Evolutionary conservation across 1,284 basidiomycete species (phyloP), one percentile per base, ranked within the genome.

Genomic region (Entoloma clypeatum): DNA sequence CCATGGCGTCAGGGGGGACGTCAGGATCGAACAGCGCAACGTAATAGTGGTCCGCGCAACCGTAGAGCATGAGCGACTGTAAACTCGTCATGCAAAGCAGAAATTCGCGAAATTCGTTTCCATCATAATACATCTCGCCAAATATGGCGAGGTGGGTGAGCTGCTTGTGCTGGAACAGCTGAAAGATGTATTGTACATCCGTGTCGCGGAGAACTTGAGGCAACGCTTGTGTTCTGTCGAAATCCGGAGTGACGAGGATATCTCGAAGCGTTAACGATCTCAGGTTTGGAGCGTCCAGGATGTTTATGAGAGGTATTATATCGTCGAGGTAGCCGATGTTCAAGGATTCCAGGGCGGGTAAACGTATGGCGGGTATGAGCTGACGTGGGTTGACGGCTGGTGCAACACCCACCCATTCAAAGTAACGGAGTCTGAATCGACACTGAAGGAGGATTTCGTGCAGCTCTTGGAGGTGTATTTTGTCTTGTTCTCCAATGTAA

Each of bases 31-130:
- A 33, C 6, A 37, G 16, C 16, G 21, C 31, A 11, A 33, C 16
- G 19, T 37, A 16, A 25, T 37, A 41, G n/a, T 7, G 9, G 5
- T 24, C 11, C 5, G 11, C 26, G 22, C 21, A 29, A n/a, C 18
- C 42, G n/a, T 45, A 41, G 16, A 45, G 23, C 16, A 13, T 34
- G 27, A 41, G 44, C 1, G 34, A 41, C 19, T 38, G 19, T 9
- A 45, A 16, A 3, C 16, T 28, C 8, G 25, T 22, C 34, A 41
- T 30, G 3, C 9, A 19, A 6, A 38, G 17, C 4, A 45, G 18
- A 25, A 45, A 37, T 0, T 27, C 17, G 29, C 34, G 26, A 17
- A 41, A 41, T 7, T 16, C 39, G 13, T 5, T 11, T 7, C n/a
- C 17, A 7, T 5, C n/a, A 13, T 13, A 16, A 21, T 14, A 41